Conservation (phyloP, 768 basidiomycete genomes). For the Lactifluus rugatus region DNA sequence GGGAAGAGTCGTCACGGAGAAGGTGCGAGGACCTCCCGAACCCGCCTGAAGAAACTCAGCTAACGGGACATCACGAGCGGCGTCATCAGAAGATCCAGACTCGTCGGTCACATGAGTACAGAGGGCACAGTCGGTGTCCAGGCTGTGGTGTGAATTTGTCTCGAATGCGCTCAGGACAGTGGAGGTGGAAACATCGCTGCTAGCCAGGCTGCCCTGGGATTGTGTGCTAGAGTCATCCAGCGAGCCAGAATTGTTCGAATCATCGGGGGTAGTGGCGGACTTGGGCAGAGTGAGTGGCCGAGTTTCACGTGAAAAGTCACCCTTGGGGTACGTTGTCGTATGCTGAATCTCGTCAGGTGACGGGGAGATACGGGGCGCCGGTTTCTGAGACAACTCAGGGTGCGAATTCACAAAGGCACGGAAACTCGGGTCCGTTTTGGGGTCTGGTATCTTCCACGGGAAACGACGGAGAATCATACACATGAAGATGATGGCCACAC, state of each 20-base stretch:
- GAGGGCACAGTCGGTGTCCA: constrained; percentile 6
- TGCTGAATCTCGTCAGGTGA: background rate
- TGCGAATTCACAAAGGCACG: constrained; percentile 87
- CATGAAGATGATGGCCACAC: constrained; percentile 95
- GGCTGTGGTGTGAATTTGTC: constrained; percentile 5
- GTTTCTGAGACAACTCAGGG: constrained; percentile 59
- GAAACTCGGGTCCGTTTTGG: constrained; percentile 87
- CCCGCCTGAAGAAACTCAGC: background rate
- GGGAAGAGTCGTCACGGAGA: constrained; percentile 31
- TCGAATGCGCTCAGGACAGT: constrained; percentile 13
- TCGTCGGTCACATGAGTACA: constrained; percentile 12
- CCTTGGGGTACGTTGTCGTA: background rate
- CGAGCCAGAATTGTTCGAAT: constrained; percentile 10
- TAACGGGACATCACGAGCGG: background rate
- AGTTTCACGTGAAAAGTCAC: background rate
- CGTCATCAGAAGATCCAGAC: constrained; percentile 4
- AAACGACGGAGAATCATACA: constrained; percentile 97
- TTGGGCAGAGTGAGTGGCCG: background rate
- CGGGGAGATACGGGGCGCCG: constrained; percentile 14
- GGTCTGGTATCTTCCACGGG: constrained; percentile 98
- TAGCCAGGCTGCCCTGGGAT: constrained; percentile 9
- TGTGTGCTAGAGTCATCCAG: constrained; percentile 9
- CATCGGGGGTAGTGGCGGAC: background rate
- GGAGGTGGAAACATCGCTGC: constrained; percentile 4
- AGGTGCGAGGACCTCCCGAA: constrained; percentile 16